Base-by-base conservation (phyloP, 805 yeast genomes). In the Schizosaccharomyces lindneri region DNA sequence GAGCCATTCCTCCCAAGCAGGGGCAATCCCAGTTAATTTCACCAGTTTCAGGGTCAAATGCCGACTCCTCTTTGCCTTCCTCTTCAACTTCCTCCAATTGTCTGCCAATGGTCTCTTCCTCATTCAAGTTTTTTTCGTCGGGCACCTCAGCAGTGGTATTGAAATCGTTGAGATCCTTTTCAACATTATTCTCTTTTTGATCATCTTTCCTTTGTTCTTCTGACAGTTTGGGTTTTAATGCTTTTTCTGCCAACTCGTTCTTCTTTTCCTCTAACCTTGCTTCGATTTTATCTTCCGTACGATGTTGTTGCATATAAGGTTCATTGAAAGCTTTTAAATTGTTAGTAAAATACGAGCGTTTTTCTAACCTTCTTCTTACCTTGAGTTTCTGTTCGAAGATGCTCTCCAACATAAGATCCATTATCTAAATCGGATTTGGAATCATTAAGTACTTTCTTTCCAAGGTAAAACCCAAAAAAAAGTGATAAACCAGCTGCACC, bases 1-100 rank as follows among this genome's bases (percentile, higher is more conserved):
- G 78, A 41, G 98, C 97, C 97, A 93, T 87, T 55, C 98, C 98
- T 43, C 97, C 98, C 60, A 93, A 76, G 73, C 97, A 90, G n/a
- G 98, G 97, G 73, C 98, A 93, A 70, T 93, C 97, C 98, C 98
- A 93, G 80, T 93, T 90, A 74, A 93, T 93, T 71, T 90, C 97
- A 39, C 98, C 98, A 2, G 98, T 93, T 68, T 86, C 95, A 39
- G 97, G 97, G 74, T 90, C 81, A 73, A 81, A 90, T 3, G 97
- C 96, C 48, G 87, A 85, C 41, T 68, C 67, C 27, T 64, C 62
- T 55, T 17, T 46, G 24, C 51, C 27, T 24, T 46, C 51, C 9
- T 46, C 51, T 24, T 46, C 51, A 6, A 46, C 51, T 46, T 46
- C 51, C 24, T 46, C 51, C 11, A 46, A 17, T 17, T 46, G 21